Evolutionary conservation across 2,329 filamentous ascomycete genomes (phyloP), one percentile per base, ranked within the genome.

Genomic region (Pseudogymnoascus pannorum): DNA sequence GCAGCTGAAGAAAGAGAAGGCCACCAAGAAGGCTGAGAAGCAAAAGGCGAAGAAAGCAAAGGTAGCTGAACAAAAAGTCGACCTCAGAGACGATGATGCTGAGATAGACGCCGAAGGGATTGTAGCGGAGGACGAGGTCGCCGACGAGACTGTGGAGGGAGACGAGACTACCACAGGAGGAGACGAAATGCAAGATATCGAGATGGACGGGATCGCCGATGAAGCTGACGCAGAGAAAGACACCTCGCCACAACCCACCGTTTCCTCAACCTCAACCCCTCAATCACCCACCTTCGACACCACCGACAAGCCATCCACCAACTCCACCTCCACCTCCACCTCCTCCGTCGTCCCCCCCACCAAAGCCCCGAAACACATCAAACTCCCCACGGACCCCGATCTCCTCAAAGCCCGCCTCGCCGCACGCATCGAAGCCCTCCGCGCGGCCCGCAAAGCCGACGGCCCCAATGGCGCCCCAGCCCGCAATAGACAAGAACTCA

Each of bases 401-500:
- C 84, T 87, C 24, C 83, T 96, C 54, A 87, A 89, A 69, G 85
- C 87, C 62, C 87, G 92, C 48, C 80, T 99, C 58, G 87, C 89
- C 61, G 89, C 89, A 67, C 89, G 87, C 64, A 92, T 99, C 61
- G 90, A 94, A 68, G 87, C 87, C 51, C 84, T 97, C 58, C 89
- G 93, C 63, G 89, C 90, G 8, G 86, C 87, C 24, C 87, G 94
- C 63, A 96, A 96, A 74, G 92, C 93, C 5, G 91, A 95, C 68
- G 91, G 89, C 5, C 81, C 87, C 0, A 87, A 95, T 68, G 91
- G 91, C 63, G 87, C 88, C 69, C 87, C 89, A 14, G 90, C 93
- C 62, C 86, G 89, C 65, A 96, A 91, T 64, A 85, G 94, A 64
- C 89, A 96, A 75, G 92, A 97, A 72, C 82, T 99, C 11, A 91